Evolutionary conservation across 208 protist species (phyloP).

Genomic region (Naegleria lovaniensis): DNA sequence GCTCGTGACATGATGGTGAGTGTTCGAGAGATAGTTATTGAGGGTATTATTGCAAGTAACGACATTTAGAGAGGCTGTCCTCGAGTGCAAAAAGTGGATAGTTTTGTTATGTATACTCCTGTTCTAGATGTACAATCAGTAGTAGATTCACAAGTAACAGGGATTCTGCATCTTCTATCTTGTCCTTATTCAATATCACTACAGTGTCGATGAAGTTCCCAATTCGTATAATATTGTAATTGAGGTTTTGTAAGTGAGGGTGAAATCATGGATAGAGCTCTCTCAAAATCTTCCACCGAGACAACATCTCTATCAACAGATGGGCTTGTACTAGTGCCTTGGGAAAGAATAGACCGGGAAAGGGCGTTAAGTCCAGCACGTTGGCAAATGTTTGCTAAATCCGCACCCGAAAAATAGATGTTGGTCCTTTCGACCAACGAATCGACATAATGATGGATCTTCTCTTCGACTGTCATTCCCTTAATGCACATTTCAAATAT

Average conservation of each 20-base stretch:
- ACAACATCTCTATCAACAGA: background rate
- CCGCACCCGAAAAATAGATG: slow-evolving; percentile 38
- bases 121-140: too few relatives aligned
- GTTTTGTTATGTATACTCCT: too few relatives aligned
- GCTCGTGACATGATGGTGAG: too few relatives aligned
- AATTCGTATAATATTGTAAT: background rate
- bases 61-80: too few relatives aligned
- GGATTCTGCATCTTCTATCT: too few relatives aligned
- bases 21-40: too few relatives aligned
- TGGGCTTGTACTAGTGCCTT: too few relatives aligned
- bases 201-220: background rate
- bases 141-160: too few relatives aligned
- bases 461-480: background rate
- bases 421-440: background rate
- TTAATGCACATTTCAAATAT: slow-evolving; percentile 38
- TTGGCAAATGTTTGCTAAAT: slow-evolving; percentile 37
- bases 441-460: background rate
- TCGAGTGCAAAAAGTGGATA: too few relatives aligned
- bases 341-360: background rate
- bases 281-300: background rate
- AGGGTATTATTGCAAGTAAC: too few relatives aligned
- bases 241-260: background rate
- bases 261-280: background rate
- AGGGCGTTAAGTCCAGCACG: slow-evolving; percentile 35
- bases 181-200: too few relatives aligned